Base-by-base conservation (phyloP, 495 filamentous ascomycete genomes). In the Tuber melanosporum region DNA sequence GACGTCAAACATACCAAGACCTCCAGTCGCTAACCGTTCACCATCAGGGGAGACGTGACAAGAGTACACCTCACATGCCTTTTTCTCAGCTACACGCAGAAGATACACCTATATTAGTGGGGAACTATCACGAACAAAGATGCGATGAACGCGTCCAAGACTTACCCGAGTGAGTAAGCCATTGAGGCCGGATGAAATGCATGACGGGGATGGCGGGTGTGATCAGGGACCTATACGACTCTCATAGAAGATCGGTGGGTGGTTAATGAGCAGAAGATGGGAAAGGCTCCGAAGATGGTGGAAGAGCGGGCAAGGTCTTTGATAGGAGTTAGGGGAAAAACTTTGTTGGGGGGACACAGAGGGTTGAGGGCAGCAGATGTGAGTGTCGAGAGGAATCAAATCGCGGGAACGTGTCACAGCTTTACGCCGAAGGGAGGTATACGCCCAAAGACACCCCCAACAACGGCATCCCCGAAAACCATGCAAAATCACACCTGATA, bases 11-110 rank as follows among this genome's bases (percentile, higher is more conserved):
- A 44, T 49, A 83, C 72, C 73, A n/a, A 76, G 70, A 69, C 72
- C 78, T 66, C 78, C 95, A 12, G 96, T 98, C 45, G 94, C 95
- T 73, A 99, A 87, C 76, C 95, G 89, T 78, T 89, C 90, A 79
- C 94, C 94, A 86, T 98, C 96, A 10, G 95, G 94, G 20, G 95
- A 98, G 75, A 98, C 90, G 87, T 98, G 93, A 85, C 95, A 97
- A 83, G 93, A 96, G 86, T 97, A 99, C 77, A 97, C 94, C 85
- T 98, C 96, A 84, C 95, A 95, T 82, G 97, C 94, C 81, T 97
- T 97, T 84, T 95, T 92, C 86, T 98, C 95, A 80, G 94, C 94
- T 93, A 83, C 76, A 76, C 46, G 47, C 42, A 47, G 22, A 52
- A 71, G 20, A 57, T 49, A 52, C 47, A 75, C 74, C 71, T 71